Base-by-base conservation (phyloP, 495 filamentous ascomycete species). In the Trichoderma gamsii region DNA sequence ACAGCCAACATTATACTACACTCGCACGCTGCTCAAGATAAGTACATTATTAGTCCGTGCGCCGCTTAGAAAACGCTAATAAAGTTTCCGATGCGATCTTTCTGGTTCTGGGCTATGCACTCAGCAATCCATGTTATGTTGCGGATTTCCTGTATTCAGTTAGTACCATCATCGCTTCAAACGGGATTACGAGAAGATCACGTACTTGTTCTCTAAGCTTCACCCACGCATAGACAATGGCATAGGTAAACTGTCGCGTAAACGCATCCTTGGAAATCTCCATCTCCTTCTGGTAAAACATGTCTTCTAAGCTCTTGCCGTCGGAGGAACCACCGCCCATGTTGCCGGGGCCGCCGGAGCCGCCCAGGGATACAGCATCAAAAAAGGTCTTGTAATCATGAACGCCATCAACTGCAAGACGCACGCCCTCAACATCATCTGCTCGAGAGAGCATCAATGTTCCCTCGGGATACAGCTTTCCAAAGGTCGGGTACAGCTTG, bases 281-380 rank as follows among this genome's bases (percentile, higher is more conserved):
- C 96, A 98, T 98, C 81, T 99, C 95, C 81, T 95, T 97, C 78
- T 97, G 92, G 76, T 99, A 99, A 79, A 99, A 98, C 80, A 98
- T 83, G 71, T 99, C 95, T 74, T 99, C 95, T 70, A 99, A 79
- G 75, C 92, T 97, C 84, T 92, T 93, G 18, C 90, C 90, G 64
- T 95, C 92, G 41, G 85, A 81, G 25, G 87, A 87, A 23, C 84
- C 77, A 59, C 92, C 89, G 43, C 82, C 86, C 90, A 95, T 93
- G 74, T 96, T 94, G 18, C 92, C 90, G 18, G 90, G 80, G 15
- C 90, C 89, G 46, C 85, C 82, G 13, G 83, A 79, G 15, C 91
- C 90, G 38, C 87, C 89, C 71, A 97, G 81, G 38, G 93, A 94
- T 9, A 93, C 92, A 49, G 91, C 89, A 72, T 99, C 96, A 72